phyloP scores from a whole-genome alignment of 768 basidiomycete species.

The Amanita phalloides region DNA sequence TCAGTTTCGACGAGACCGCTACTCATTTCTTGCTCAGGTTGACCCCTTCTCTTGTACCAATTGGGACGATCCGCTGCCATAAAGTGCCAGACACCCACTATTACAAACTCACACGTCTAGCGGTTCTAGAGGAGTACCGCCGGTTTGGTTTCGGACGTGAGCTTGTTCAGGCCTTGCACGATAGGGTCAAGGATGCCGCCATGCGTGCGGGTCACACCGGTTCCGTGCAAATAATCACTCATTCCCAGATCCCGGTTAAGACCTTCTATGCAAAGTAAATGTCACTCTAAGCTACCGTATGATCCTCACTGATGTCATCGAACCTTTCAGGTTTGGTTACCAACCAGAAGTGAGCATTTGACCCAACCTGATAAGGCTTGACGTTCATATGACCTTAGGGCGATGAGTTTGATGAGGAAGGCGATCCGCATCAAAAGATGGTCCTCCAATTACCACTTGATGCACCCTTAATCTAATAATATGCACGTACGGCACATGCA shows the following conservation, averaged over 20 bases:
- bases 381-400: constrained; percentile 32
- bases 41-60: constrained; percentile 43
- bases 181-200: constrained; percentile 43
- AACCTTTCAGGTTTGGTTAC: constrained; percentile 23
- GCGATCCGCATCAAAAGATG: constrained; percentile 84
- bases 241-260: constrained; percentile 66
- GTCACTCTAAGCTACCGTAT: neutral
- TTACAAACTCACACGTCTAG: constrained; percentile 69
- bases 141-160: constrained; percentile 50
- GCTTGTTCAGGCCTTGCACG: constrained; percentile 54
- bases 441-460: constrained; percentile 36
- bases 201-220: constrained; percentile 13
- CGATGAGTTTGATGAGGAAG: constrained; percentile 70
- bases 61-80: constrained; percentile 59
- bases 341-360: constrained; percentile 6
- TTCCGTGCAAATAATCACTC: constrained; percentile 36
- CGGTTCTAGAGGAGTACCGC: constrained; percentile 57
- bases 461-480: neutral
- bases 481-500: neutral
- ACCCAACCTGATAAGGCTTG: neutral
- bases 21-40: constrained; percentile 69
- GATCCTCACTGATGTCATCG: constrained; percentile 4
- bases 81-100: constrained; percentile 27
- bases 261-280: constrained; percentile 72
- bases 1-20: constrained; percentile 51